Evolutionary conservation across 345 rosid species (phyloP), one percentile per base, ranked within the genome.

Genomic region (Microthlaspi erraticum): DNA sequence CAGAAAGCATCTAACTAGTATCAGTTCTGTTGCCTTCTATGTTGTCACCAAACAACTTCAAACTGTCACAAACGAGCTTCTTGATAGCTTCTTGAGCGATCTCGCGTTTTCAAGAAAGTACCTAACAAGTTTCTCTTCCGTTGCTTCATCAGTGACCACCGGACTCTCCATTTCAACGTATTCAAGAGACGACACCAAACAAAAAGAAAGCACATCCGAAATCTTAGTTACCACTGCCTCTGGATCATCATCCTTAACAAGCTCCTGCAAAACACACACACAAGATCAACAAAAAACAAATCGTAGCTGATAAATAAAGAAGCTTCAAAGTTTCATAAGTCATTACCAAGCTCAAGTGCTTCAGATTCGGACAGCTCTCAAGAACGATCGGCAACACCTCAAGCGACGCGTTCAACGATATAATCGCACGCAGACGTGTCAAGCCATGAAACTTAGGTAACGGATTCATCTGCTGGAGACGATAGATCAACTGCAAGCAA

Each of bases 11-110:
- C 39, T 7, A 36, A 36, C 39, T 8, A 36, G 9, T 36, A 8
- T 36, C 39, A 36, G 39, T 36, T 36, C 1, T 8, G 38, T 36
- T 8, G 38, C 38, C 38, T 36, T 36, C 3, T 36, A n/a, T n/a
- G n/a, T 36, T 26, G 29, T 26, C 4, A 26, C 4, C 29, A 26
- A 26, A 26, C 29, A 26, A 26, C 58, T 31, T 54, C 41, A 14
- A 32, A 54, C 3, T 32, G 41, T 4, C 41, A 54, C 41, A 33
- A 8, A 32, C 11, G 7, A 54, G 60, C 13, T 32, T 54, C 23
- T 54, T 54, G 41, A 54, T 39, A 54, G 60, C 13, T 32, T 54
- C 41, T 54, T 54, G 41, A 54, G 60, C 32, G 20, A 14, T 32
- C 13, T 54, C 41, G 8, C 60, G 39, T 54, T 54, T 5, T 19